Conservation (phyloP, 2,329 filamentous ascomycete species). For the Rhynchosporium graminicola region DNA sequence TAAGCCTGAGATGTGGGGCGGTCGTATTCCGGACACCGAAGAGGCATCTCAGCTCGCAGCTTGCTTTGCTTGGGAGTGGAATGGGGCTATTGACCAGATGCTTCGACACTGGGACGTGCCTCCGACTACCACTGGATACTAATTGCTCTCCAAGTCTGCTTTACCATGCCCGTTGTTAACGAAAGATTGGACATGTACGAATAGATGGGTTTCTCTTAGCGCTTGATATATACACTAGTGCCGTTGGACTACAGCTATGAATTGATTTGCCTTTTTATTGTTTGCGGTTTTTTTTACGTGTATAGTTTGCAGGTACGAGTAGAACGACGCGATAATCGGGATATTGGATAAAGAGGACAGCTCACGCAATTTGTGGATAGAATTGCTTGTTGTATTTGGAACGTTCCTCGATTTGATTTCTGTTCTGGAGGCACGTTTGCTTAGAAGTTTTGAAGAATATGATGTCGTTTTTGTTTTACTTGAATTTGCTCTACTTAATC, state of each 20-base stretch:
- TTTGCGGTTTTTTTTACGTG: not conserved
- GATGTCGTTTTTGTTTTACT: not conserved
- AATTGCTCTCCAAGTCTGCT: conserved; percentile 20
- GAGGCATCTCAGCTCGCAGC: conserved; percentile 59
- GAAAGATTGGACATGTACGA: not conserved
- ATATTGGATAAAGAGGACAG: not conserved
- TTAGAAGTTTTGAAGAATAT: not conserved
- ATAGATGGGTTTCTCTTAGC: not conserved
- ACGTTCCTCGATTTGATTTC: not conserved
- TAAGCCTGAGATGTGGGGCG: conserved; percentile 71
- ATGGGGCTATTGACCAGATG: conserved; percentile 63
- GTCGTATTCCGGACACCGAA: conserved; percentile 53
- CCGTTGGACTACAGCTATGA: not conserved
- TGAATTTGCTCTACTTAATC: not conserved
- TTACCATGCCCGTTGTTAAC: not conserved
- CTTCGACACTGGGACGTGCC: conserved; percentile 66
- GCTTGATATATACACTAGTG: not conserved
- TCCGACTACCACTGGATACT: conserved; percentile 60
- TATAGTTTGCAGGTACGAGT: conserved; percentile 15
- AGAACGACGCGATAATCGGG: not conserved
- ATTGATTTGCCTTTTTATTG: not conserved
- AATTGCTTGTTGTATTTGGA: not conserved
- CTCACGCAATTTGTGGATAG: conserved; percentile 7
- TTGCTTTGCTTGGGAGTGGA: conserved; percentile 69
- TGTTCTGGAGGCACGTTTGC: not conserved